phyloP scores from a whole-genome alignment of 768 basidiomycete species.

The Leccinum subgranulosum region DNA sequence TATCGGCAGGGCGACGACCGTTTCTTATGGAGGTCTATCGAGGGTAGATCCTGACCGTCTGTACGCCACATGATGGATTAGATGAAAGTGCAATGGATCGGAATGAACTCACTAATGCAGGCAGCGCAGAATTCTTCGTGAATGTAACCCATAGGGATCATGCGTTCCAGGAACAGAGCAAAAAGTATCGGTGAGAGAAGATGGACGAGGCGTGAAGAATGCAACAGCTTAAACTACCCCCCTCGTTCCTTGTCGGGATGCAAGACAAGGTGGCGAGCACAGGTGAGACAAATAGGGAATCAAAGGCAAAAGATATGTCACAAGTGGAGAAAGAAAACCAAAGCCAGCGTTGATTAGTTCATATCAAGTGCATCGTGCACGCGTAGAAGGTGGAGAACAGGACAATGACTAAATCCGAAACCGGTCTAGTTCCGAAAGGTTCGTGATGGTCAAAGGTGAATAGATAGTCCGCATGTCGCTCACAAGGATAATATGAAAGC shows the following conservation, averaged over 20 bases:
- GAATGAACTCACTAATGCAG: conserved; percentile 15
- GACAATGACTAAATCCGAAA: conserved; percentile 37
- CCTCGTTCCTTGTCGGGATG: conserved; percentile 26
- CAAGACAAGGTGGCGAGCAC: conserved; percentile 36
- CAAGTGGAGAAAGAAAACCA: conserved; percentile 10
- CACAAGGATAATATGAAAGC: conserved; percentile 8
- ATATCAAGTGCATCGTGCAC: conserved; percentile 16
- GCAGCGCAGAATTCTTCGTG: conserved; percentile 12
- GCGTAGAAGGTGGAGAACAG: conserved; percentile 17
- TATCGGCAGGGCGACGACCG: conserved; percentile 21
- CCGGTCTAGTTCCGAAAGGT: conserved; percentile 34
- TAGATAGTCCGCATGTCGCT: conserved; percentile 19
- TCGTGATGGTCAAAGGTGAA: conserved; percentile 10
- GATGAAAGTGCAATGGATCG: conserved; percentile 1
- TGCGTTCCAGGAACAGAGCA: conserved; percentile 6
- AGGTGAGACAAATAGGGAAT: conserved; percentile 21
- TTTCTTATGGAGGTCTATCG: conserved; percentile 6
- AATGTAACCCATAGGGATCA: conserved; percentile 7
- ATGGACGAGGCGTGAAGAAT: background rate
- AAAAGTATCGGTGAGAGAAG: conserved; percentile 1
- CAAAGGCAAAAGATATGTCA: conserved; percentile 14
- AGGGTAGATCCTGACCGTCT: conserved; percentile 9
- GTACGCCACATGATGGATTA: conserved; percentile 4
- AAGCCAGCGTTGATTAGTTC: conserved; percentile 9
- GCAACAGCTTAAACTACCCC: conserved; percentile 12